phyloP scores from a whole-genome alignment of 2,329 filamentous ascomycete species.

The Alternaria sp. region DNA sequence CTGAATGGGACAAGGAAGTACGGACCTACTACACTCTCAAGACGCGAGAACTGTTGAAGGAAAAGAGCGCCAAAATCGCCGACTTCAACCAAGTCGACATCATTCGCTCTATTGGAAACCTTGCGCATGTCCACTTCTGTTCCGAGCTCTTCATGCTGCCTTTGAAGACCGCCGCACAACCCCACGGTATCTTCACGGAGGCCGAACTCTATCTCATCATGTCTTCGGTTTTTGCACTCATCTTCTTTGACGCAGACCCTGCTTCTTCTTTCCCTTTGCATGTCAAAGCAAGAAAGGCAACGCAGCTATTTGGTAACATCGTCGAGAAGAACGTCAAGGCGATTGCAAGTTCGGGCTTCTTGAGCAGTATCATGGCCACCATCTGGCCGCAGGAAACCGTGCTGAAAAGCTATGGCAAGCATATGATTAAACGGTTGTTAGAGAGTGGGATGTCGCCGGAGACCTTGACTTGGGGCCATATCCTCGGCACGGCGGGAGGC shows the following conservation, averaged over 20 bases:
- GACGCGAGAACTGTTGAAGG: slow-evolving; percentile 68
- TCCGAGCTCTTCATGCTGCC: slow-evolving; percentile 65
- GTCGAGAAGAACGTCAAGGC: slow-evolving; percentile 60
- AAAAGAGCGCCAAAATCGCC: slow-evolving; percentile 72
- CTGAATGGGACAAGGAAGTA: slow-evolving; percentile 70
- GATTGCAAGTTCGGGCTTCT: slow-evolving; percentile 54
- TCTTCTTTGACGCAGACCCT: slow-evolving; percentile 66
- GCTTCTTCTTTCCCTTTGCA: slow-evolving; percentile 62
- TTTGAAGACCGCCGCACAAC: slow-evolving; percentile 62
- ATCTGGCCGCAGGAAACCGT: slow-evolving; percentile 53
- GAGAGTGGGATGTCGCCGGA: slow-evolving; percentile 57
- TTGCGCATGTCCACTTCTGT: slow-evolving; percentile 64
- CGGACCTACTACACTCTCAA: slow-evolving; percentile 73
- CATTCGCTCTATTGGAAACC: slow-evolving; percentile 66
- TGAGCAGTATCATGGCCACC: slow-evolving; percentile 53
- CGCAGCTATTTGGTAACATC: slow-evolving; percentile 60
- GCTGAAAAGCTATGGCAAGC: slow-evolving; percentile 63
- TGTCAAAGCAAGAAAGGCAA: slow-evolving; percentile 58
- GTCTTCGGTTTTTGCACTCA: slow-evolving; percentile 61
- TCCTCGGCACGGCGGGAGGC: slow-evolving; percentile 66
- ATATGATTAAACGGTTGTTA: slow-evolving; percentile 65
- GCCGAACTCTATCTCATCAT: slow-evolving; percentile 64
- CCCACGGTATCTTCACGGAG: slow-evolving; percentile 63
- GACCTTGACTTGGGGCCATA: slow-evolving; percentile 65
- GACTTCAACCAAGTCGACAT: slow-evolving; percentile 74